Base-by-base conservation (phyloP, 345 rosid genomes). In the Populus pruinosa region DNA sequence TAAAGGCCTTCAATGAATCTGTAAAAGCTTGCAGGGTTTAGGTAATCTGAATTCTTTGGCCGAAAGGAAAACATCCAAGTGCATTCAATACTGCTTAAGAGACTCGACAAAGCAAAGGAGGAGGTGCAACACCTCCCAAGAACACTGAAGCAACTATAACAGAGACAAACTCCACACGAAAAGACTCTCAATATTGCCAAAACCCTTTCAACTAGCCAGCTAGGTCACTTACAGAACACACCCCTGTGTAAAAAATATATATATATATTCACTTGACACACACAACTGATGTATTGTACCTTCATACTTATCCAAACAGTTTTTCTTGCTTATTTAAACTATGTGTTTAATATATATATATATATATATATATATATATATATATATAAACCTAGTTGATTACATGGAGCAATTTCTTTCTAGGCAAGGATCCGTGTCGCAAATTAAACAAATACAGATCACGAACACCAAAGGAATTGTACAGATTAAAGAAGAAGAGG, bases 11-110 rank as follows among this genome's bases (percentile, higher is more conserved):
- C 82, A 80, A 84, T 84, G 85, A 84, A 85, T 81, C 81, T 71
- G 84, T 43, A 76, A 81, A 75, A 78, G 75, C 70, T 73, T 79
- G 49, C 82, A 83, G 87, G 67, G 76, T 74, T 79, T 82, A 79
- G 86, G 86, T 83, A 78, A 80, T 43, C 75, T 77, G 85, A 81
- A 83, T 83, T 79, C 83, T 79, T 83, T 53, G 76, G 65, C 81
- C 70, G 6, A 73, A 82, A 76, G 82, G 47, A 23, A 63, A 33
- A 39, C 38, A 70, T 50, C 71, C 65, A 72, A 73, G n/a, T 75
- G 87, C 90, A 89, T 87, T 87, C 65, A 79, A 85, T 87, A 77
- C 85, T 43, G 47, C 86, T 78, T 53, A 74, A 56, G 81, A 35
- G 70, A 66, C 82, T 80, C 76, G 69, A 84, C 79, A 71, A 73